Conservation (phyloP, 1,284 basidiomycete genomes). For the Meripilus lineatus region DNA sequence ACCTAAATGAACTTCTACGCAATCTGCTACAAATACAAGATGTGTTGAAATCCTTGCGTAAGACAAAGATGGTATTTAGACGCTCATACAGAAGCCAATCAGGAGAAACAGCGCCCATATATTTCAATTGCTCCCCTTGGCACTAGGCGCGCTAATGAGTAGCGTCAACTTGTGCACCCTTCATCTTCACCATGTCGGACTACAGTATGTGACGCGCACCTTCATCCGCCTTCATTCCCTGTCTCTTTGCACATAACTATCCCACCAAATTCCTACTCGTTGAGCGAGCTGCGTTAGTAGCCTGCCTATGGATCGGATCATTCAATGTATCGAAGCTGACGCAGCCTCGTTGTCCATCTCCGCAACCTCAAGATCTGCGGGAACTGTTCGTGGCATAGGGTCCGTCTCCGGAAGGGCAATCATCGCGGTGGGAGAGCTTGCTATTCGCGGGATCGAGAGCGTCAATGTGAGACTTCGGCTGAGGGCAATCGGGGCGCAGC, state of each 20-base stretch:
- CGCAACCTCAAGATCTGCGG: background rate
- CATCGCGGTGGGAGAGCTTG: background rate
- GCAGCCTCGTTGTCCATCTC: background rate
- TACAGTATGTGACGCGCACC: too few relatives aligned
- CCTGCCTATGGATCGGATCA: constrained; percentile 2
- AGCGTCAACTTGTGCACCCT: too few relatives aligned
- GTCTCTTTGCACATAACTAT: background rate
- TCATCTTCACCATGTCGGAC: too few relatives aligned
- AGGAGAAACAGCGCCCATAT: too few relatives aligned
- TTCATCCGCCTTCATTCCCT: too few relatives aligned
- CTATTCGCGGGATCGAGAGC: background rate
- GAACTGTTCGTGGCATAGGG: background rate
- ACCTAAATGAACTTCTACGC: too few relatives aligned
- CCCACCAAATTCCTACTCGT: background rate
- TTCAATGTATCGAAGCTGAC: constrained; percentile 2
- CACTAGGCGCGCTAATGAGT: too few relatives aligned
- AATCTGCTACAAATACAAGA: too few relatives aligned
- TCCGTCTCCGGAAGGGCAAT: background rate
- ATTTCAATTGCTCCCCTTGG: too few relatives aligned
- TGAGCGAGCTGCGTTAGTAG: background rate
- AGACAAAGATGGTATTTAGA: too few relatives aligned
- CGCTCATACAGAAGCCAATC: too few relatives aligned
- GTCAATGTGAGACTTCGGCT: background rate
- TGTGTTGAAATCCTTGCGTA: too few relatives aligned
- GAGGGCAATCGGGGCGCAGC: background rate